Conservation (phyloP, 129 eudicot genomes). For the Apium graveolens region DNA sequence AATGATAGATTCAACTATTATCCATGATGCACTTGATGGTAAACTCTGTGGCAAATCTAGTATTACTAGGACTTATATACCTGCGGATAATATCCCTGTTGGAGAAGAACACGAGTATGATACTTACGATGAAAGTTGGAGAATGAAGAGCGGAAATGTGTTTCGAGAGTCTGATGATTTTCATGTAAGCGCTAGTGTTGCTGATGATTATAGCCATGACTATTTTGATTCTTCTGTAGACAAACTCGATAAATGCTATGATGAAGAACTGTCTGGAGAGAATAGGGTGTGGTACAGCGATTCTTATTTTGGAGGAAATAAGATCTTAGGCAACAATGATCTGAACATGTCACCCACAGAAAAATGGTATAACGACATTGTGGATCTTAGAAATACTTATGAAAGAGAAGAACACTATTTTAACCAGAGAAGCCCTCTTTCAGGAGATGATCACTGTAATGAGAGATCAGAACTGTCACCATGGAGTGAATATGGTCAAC, state of each 20-base stretch:
- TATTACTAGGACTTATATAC: slow-evolving; percentile 1
- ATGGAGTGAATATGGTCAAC: neutral
- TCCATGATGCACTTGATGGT: slow-evolving; percentile 6
- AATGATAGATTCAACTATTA: slow-evolving; percentile 10
- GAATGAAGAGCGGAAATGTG: neutral
- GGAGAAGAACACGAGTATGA: slow-evolving; percentile 12
- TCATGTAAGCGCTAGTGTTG: slow-evolving; percentile 4
- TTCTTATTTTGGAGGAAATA: slow-evolving; percentile 7
- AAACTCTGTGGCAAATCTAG: neutral
- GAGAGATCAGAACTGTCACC: slow-evolving; percentile 8
- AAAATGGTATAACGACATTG: slow-evolving; percentile 13
- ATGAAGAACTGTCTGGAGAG: slow-evolving; percentile 4
- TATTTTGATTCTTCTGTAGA: slow-evolving; percentile 14
- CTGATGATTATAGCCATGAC: slow-evolving; percentile 12
- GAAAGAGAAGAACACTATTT: neutral
- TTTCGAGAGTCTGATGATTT: slow-evolving; percentile 1
- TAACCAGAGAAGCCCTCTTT: slow-evolving; percentile 2
- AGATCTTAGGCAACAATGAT: slow-evolving; percentile 3
- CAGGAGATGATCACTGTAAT: slow-evolving; percentile 5
- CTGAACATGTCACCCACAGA: slow-evolving; percentile 6
- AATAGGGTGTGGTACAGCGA: slow-evolving; percentile 12
- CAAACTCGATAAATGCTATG: slow-evolving; percentile 13
- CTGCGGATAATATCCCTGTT: slow-evolving; percentile 5
- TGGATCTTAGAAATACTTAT: slow-evolving; percentile 14
- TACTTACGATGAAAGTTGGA: neutral